Conservation (phyloP, 2,329 filamentous ascomycete genomes). For the Hymenoscyphus infarciens region DNA sequence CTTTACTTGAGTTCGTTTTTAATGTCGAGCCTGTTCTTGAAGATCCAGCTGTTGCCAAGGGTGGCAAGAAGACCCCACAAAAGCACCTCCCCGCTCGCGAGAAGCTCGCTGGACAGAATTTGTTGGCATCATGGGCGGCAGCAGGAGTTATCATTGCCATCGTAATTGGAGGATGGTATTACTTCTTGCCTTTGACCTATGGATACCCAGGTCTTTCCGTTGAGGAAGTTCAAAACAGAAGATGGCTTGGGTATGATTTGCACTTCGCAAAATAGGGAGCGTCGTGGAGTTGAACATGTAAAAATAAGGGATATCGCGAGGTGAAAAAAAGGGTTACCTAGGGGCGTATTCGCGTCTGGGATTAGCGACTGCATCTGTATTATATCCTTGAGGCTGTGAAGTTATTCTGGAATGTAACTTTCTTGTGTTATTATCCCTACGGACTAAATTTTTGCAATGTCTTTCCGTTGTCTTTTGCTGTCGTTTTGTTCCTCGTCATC, state of each 20-base stretch:
- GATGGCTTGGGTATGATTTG: conserved; percentile 96
- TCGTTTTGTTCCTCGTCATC: too few species aligned
- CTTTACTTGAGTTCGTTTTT: conserved; percentile 93
- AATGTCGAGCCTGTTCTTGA: conserved; percentile 73
- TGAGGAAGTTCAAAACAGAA: conserved; percentile 73
- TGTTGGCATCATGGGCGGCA: conserved; percentile 77
- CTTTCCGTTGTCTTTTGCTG: neutral
- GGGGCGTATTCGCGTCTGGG: conserved; percentile 12
- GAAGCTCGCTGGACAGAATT: conserved; percentile 73
- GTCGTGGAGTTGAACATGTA: conserved; percentile 12
- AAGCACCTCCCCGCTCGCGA: conserved; percentile 76
- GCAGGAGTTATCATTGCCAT: conserved; percentile 63
- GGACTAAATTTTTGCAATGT: neutral
- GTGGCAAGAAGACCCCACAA: conserved; percentile 48
- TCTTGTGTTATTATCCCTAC: conserved; percentile 1
- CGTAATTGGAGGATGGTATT: conserved; percentile 77
- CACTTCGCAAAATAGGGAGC: conserved; percentile 85
- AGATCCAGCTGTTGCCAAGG: conserved; percentile 43
- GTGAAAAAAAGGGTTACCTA: conserved; percentile 8
- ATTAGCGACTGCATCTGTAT: conserved; percentile 29
- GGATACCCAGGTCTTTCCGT: conserved; percentile 85
- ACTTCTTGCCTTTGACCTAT: conserved; percentile 93
- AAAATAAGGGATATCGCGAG: conserved; percentile 9
- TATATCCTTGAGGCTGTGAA: conserved; percentile 10
- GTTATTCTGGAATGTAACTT: conserved; percentile 9